phyloP scores from a whole-genome alignment of 2,329 filamentous ascomycete genomes.

The Nemania serpens region DNA sequence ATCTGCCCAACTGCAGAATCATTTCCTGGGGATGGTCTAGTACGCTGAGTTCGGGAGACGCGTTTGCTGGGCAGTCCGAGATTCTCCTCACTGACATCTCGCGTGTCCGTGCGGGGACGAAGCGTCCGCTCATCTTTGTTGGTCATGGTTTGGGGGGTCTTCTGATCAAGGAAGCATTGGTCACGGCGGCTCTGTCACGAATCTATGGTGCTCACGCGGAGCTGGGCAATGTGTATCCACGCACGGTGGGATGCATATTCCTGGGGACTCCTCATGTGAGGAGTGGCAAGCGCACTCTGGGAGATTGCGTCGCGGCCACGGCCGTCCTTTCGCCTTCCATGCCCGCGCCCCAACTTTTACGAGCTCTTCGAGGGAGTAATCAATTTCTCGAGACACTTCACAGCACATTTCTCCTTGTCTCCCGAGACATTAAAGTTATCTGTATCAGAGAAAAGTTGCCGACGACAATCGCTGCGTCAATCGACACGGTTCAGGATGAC shows the following conservation, averaged over 20 bases:
- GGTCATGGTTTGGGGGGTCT: constrained; percentile 41
- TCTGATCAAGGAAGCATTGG: constrained; percentile 40
- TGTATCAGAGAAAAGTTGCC: constrained; percentile 38
- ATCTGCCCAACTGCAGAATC: constrained; percentile 35
- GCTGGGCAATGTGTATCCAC: constrained; percentile 40
- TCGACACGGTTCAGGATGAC: constrained; percentile 32
- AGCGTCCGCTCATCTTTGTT: constrained; percentile 40
- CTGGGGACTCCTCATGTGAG: constrained; percentile 39
- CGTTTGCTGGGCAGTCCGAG: constrained; percentile 38
- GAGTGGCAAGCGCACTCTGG: constrained; percentile 37
- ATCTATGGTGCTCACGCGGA: constrained; percentile 41
- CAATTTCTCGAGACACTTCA: constrained; percentile 38
- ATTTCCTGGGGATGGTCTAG: constrained; percentile 40
- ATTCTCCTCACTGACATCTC: constrained; percentile 37
- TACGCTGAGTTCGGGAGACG: constrained; percentile 29
- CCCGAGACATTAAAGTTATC: constrained; percentile 40
- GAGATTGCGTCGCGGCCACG: constrained; percentile 37
- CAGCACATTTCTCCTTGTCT: constrained; percentile 38
- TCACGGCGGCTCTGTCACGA: constrained; percentile 39
- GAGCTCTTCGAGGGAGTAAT: constrained; percentile 34
- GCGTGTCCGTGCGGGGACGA: constrained; percentile 33
- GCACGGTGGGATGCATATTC: constrained; percentile 40
- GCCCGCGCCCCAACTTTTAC: constrained; percentile 33
- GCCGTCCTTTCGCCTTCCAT: constrained; percentile 36
- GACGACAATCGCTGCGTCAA: constrained; percentile 32